phyloP scores from a whole-genome alignment of 768 basidiomycete genomes.

The Agaricus bisporus region DNA sequence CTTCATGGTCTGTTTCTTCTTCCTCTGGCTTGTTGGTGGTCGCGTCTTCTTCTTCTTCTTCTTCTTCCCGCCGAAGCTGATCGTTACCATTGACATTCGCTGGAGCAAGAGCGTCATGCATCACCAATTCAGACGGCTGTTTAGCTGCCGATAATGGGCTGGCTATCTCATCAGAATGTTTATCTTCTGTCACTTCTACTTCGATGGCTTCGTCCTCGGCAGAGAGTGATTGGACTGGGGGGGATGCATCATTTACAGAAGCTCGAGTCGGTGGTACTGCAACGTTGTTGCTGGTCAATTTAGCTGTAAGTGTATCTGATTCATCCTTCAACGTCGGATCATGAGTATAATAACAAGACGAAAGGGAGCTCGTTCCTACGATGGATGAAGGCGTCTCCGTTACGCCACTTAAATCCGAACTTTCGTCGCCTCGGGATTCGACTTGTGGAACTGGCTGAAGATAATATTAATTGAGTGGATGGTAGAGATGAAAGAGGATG shows the following conservation, averaged over 20 bases:
- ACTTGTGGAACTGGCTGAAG: background rate
- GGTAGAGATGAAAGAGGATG: background rate
- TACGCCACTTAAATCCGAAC: constrained; percentile 29
- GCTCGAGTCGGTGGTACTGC: background rate
- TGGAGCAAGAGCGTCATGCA: constrained; percentile 1
- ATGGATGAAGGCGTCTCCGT: constrained; percentile 25
- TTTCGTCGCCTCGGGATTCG: constrained; percentile 19
- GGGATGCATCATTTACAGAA: background rate
- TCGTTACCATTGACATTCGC: constrained; percentile 4
- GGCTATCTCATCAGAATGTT: background rate
- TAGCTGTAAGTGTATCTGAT: constrained; percentile 2
- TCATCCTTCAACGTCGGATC: background rate
- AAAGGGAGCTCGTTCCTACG: constrained; percentile 15
- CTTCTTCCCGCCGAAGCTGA: constrained; percentile 12
- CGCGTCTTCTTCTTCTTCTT: constrained; percentile 11
- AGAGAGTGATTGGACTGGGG: background rate
- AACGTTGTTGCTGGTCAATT: background rate
- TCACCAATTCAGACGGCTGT: constrained; percentile 1
- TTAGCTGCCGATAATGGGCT: background rate
- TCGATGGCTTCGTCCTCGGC: background rate
- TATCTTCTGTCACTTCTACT: background rate
- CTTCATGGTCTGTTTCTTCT: constrained; percentile 13
- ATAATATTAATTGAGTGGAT: background rate
- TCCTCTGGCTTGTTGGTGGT: constrained; percentile 9
- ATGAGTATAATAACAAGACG: background rate